Evolutionary conservation across 805 yeast species (phyloP).

Genomic region (Saturnispora saitoi): DNA sequence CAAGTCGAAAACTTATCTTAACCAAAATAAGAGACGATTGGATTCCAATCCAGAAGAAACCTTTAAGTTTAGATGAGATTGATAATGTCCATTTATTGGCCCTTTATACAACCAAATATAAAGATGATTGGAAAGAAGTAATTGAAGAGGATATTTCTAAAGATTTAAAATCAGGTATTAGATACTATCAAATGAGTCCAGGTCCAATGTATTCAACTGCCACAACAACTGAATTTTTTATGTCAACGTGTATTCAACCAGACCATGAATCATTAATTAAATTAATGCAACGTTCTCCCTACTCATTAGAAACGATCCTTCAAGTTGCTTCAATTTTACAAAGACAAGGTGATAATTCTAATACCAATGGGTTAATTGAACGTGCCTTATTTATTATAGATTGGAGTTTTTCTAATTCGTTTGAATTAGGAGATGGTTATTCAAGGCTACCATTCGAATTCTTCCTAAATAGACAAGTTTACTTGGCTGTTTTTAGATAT

Average conservation of each 20-base stretch:
- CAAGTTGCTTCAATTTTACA: conserved; percentile 68
- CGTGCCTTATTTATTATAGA: conserved; percentile 74
- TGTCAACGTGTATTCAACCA: conserved; percentile 62
- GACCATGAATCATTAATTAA: conserved; percentile 67
- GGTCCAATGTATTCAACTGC: conserved; percentile 25
- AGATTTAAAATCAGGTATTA: conserved; percentile 38
- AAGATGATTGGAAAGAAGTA: conserved; percentile 43
- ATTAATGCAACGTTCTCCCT: conserved; percentile 53
- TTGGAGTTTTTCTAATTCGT: conserved; percentile 54
- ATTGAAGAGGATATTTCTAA: conserved; percentile 32
- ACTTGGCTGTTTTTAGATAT: conserved; percentile 64
- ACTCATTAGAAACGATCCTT: conserved; percentile 68
- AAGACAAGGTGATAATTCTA: conserved; percentile 69
- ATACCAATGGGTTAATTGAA: conserved; percentile 67
- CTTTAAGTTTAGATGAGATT: conserved; percentile 52
- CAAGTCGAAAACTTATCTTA: conserved; percentile 54
- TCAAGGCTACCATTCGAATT: conserved; percentile 68
- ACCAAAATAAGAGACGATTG: conserved; percentile 75
- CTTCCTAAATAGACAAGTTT: conserved; percentile 70
- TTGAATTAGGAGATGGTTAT: conserved; percentile 48
- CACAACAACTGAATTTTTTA: conserved; percentile 39
- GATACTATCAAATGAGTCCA: conserved; percentile 44
- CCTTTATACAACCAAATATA: conserved; percentile 24
- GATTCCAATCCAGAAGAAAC: conserved; percentile 61
- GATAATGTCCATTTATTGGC: conserved; percentile 31